Evolutionary conservation across 202 grass and related monocot species (phyloP), one percentile per base, ranked within the genome.

Genomic region (Setaria viridis): DNA sequence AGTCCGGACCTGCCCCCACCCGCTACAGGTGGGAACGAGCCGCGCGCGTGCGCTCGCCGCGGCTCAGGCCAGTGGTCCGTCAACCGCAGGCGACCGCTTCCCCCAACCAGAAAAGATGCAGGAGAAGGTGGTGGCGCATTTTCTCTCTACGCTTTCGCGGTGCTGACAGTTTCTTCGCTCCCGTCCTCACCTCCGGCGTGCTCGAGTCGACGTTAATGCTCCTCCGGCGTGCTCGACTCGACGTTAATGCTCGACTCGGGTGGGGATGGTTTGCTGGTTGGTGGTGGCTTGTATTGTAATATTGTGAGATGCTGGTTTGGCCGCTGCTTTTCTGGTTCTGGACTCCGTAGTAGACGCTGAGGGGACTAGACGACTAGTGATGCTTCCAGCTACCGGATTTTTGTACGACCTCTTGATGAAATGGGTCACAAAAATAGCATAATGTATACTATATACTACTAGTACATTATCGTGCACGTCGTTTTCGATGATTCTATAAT

Each of bases 81-180:
- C 74, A 77, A 77, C 74, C 19, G 35, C 35, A 2, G 50, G 72
- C 50, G 72, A 75, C 72, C 72, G 49, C 50, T 45, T 46, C 67
- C 17, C n/a, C 30, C 60, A 1, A 63, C 57, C 20, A 58, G 54
- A 35, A 10, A 51, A 66, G 4, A 60, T n/a, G 34, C 30, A 19
- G 50, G 37, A 59, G 53, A 25, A 7, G 49, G 50, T 57, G 39
- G 7, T 45, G 12, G 34, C 25, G 60, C 60, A 32, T 62, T 62
- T 62, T 14, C 59, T 14, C 59, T 13, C 3, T 33, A 62, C 10
- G 58, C 58, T 62, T 62, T 62, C 11, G 48, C 9, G 9, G n/a
- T 10, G 72, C 16, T 75, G 72, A 75, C 72, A n/a, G 50, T 20
- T 58, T 41, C 9, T 14, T 37, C 6, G 70, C 53, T 8, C 25